Base-by-base conservation (phyloP, 2,329 filamentous ascomycete species). In the Atkinsonella hypoxylon region DNA sequence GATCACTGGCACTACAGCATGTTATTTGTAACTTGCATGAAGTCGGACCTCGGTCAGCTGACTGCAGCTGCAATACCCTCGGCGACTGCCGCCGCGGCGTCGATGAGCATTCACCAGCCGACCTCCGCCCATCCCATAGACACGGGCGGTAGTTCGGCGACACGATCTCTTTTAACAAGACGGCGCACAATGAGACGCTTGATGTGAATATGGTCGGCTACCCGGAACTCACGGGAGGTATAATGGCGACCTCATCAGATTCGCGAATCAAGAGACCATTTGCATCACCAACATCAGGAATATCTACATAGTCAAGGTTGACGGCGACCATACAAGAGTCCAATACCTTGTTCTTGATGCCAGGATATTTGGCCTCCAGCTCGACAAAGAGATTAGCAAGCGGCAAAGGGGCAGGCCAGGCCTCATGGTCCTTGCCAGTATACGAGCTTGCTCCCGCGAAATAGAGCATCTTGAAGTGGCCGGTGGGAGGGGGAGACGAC, bases 151-250 rank as follows among this genome's bases (percentile, higher is more conserved):
- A 2, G 41, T n/a, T 34, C 10, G 43, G 43, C 22, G 15, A 18
- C 43, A 2, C 11, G 3, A 31, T 17, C 13, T 11, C 43, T 30
- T 26, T 17, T 15, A 15, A 12, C 34, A 9, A 15, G 34, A 15
- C 34, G 11, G 15, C 34, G 4, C 11, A 36, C 26, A 13, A 26
- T 45, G 1, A 15, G 26, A 5, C n/a, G 26, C 26, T 17, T 34
- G 42, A 13, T 17, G 40, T 42, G 18, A 31, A 41, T 22, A 31
- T 49, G 11, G 7, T 49, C 45, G 47, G 51, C 75, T 67, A 93
- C 4, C 88, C 88, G 38, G 88, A 89, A 72, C 88, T 94, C 57
- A 94, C 89, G 10, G 89, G 88, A 34, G 89, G 88, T 51, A 94
- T 91, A 36, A 94, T 85, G 41, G 85, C 89, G 50, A 94, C 87